Percentiles rank a stretch among this genome's conserved stretches.
phyloP scores from a whole-genome alignment of 1,139 yeast species.

The Candida gigantensis region DNA sequence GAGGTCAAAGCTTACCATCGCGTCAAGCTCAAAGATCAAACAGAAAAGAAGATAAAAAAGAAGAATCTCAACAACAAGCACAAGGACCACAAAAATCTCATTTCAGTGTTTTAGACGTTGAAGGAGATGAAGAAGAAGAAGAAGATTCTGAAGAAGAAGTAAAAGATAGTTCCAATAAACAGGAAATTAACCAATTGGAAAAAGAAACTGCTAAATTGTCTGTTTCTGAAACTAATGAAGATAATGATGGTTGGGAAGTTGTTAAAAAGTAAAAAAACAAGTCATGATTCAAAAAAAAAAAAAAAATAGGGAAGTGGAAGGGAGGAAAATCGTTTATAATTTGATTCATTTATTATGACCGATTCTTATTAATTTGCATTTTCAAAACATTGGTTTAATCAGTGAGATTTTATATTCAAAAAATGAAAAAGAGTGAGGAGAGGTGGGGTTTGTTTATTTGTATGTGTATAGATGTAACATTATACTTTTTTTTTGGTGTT shows the following conservation, averaged over 20 bases:
- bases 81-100: slow-evolving; percentile 56
- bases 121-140: slow-evolving; percentile 59
- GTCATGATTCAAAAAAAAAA: neutral
- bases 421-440: too few species aligned
- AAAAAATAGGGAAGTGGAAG: too few species aligned
- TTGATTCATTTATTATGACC: too few species aligned
- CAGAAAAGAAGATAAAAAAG: slow-evolving; percentile 16
- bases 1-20: slow-evolving; percentile 35
- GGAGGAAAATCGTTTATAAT: too few species aligned
- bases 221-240: slow-evolving; percentile 33
- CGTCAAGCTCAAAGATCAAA: slow-evolving; percentile 17
- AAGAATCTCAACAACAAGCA: slow-evolving; percentile 34
- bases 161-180: slow-evolving; percentile 18
- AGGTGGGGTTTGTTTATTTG: too few species aligned
- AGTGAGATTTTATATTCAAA: too few species aligned
- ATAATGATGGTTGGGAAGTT: slow-evolving; percentile 62
- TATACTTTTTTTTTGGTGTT: too few species aligned
- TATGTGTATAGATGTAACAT: too few species aligned
- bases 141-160: slow-evolving; percentile 43
- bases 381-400: too few species aligned
- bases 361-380: too few species aligned
- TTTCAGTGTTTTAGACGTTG: slow-evolving; percentile 62
- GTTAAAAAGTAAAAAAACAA: slow-evolving; percentile 55
- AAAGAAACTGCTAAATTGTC: slow-evolving; percentile 46
- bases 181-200: slow-evolving; percentile 35